phyloP scores from a whole-genome alignment of 2,329 filamentous ascomycete species.

The Alternaria postmessia region DNA sequence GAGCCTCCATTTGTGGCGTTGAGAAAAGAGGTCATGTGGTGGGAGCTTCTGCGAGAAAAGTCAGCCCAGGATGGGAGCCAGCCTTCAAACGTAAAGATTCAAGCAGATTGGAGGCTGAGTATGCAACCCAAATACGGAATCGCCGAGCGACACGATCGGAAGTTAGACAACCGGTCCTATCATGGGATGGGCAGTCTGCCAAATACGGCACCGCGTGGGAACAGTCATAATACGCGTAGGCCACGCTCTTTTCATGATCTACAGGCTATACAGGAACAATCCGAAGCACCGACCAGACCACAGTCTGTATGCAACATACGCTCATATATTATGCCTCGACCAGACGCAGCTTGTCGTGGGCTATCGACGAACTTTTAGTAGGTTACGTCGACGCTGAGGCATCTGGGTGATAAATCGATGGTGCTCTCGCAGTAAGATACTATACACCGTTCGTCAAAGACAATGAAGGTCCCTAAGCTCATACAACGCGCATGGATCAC shows the following conservation, averaged over 20 bases:
- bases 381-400: background rate
- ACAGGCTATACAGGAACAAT: background rate
- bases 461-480: background rate
- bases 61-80: background rate
- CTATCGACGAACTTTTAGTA: background rate
- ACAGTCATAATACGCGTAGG: background rate
- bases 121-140: background rate
- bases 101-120: background rate
- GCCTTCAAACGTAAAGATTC: background rate
- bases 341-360: background rate
- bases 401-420: background rate
- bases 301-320: background rate
- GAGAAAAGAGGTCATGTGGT: background rate
- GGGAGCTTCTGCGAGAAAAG: background rate
- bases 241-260: slow-evolving; percentile 1
- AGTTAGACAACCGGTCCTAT: background rate
- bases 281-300: background rate
- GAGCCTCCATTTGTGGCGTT: background rate
- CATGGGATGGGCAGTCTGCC: background rate
- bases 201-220: background rate
- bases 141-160: background rate
- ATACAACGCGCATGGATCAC: background rate
- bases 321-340: background rate
- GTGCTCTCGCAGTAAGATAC: background rate
- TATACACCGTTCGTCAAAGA: background rate